Evolutionary conservation across 1,139 yeast species (phyloP).

Genomic region (Yamadazyma epiphylla): DNA sequence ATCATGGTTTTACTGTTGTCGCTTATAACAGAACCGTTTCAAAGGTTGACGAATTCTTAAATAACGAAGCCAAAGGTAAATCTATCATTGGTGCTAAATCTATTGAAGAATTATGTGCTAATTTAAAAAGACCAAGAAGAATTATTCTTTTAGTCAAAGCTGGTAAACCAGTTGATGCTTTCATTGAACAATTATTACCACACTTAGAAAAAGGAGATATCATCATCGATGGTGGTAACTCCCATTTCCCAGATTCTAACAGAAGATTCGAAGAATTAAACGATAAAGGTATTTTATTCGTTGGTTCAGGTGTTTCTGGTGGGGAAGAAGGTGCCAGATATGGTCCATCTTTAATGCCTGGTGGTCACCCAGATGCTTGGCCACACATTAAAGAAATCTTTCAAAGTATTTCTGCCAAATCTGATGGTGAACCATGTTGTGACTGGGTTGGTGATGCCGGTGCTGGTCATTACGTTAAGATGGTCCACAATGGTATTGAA

Average conservation of each 20-base stretch:
- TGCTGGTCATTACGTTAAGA: conserved; percentile 98
- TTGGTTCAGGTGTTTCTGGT: conserved; percentile 99
- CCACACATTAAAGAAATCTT: conserved; percentile 95
- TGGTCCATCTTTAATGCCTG: conserved; percentile 99
- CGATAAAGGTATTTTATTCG: conserved; percentile 83
- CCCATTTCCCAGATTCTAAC: conserved; percentile 98
- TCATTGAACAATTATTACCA: conserved; percentile 85
- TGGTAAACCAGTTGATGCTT: conserved; percentile 90
- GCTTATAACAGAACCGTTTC: conserved; percentile 97
- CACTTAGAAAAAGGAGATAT: conserved; percentile 94
- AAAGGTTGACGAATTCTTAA: conserved; percentile 91
- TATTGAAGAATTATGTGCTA: conserved; percentile 78
- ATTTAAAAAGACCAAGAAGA: conserved; percentile 97
- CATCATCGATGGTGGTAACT: conserved; percentile 99
- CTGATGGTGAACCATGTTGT: conserved; percentile 99
- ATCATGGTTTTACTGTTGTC: conserved; percentile 95
- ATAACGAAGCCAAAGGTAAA: conserved; percentile 94
- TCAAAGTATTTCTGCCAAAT: conserved; percentile 94
- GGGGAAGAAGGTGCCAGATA: conserved; percentile 99
- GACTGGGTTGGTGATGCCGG: conserved; percentile 99
- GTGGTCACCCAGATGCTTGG: conserved; percentile 98
- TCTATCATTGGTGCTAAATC: conserved; percentile 95
- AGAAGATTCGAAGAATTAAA: conserved; percentile 92
- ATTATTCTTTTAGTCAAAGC: conserved; percentile 93
- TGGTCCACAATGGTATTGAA: conserved; percentile 99